phyloP scores from a whole-genome alignment of 1,139 yeast species.

The Taphrina sp. region DNA sequence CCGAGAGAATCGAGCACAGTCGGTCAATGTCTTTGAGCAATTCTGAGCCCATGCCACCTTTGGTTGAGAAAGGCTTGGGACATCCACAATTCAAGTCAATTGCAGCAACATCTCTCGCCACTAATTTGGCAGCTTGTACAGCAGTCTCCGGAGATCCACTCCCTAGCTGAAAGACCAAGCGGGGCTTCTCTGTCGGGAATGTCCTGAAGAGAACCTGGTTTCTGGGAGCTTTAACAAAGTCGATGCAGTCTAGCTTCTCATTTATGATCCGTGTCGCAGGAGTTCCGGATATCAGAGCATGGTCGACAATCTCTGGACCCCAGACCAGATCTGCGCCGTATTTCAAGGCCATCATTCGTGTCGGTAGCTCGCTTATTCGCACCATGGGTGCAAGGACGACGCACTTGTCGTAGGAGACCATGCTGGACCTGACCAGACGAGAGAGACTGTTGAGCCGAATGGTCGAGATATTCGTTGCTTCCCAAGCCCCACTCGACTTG shows the following conservation, averaged over 20 bases:
- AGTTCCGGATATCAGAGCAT: slow-evolving; percentile 56
- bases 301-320: slow-evolving; percentile 92
- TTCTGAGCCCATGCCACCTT: slow-evolving; percentile 98
- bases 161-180: slow-evolving; percentile 82
- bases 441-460: not conserved
- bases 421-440: slow-evolving; percentile 1
- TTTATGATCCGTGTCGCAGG: slow-evolving; percentile 64
- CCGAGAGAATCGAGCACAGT: slow-evolving; percentile 63
- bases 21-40: slow-evolving; percentile 75
- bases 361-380: slow-evolving; percentile 89
- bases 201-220: slow-evolving; percentile 66
- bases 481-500: no score
- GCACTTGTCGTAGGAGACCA: slow-evolving; percentile 27
- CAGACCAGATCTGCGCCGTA: slow-evolving; percentile 94
- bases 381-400: slow-evolving; percentile 47
- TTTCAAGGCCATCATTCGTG: slow-evolving; percentile 70
- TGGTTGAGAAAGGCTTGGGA: slow-evolving; percentile 73
- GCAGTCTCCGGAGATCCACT: slow-evolving; percentile 81
- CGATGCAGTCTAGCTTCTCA: slow-evolving; percentile 43
- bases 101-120: slow-evolving; percentile 84
- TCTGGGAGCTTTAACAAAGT: slow-evolving; percentile 48
- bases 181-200: slow-evolving; percentile 54
- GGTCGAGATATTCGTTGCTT: no score
- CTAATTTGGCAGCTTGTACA: slow-evolving; percentile 75
- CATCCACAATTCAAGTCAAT: slow-evolving; percentile 95